Evolutionary conservation across 2,329 filamentous ascomycete genomes (phyloP).

Genomic region (Alternaria rosae): DNA sequence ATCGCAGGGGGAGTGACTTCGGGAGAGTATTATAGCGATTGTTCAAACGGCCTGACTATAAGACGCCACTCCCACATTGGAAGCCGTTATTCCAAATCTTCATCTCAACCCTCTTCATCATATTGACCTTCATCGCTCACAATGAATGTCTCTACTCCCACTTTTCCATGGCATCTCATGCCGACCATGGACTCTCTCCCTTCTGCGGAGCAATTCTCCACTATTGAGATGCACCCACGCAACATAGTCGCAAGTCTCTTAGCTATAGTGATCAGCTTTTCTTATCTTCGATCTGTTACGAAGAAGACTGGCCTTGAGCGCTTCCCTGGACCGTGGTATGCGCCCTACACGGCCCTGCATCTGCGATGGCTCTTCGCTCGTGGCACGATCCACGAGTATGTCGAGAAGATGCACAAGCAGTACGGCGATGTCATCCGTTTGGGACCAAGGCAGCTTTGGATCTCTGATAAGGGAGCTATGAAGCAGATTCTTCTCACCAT

Average conservation of each 20-base stretch:
- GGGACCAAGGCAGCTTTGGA: conserved; percentile 2
- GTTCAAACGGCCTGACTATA: background rate
- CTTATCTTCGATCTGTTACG: background rate
- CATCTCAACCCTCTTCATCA: background rate
- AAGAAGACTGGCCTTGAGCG: conserved; percentile 2
- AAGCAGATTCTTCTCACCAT: conserved; percentile 2
- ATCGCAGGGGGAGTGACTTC: background rate
- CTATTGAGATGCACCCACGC: background rate
- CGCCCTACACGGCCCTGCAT: conserved; percentile 4
- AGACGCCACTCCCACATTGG: background rate
- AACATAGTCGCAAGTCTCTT: background rate
- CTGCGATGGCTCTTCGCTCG: conserved; percentile 6
- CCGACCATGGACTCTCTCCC: background rate
- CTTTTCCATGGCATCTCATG: background rate
- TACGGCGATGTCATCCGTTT: conserved; percentile 2
- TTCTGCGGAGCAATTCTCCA: background rate
- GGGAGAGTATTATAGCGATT: background rate
- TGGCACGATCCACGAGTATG: conserved; percentile 1
- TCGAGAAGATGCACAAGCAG: conserved; percentile 1
- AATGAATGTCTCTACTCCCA: conserved; percentile 1
- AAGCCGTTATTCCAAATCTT: background rate
- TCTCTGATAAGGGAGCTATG: conserved; percentile 3
- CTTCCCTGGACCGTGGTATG: conserved; percentile 5
- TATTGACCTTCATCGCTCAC: background rate
- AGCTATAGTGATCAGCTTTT: background rate